Evolutionary conservation across 2,329 filamentous ascomycete species (phyloP).

Genomic region (Trichoderma aggressivum): DNA sequence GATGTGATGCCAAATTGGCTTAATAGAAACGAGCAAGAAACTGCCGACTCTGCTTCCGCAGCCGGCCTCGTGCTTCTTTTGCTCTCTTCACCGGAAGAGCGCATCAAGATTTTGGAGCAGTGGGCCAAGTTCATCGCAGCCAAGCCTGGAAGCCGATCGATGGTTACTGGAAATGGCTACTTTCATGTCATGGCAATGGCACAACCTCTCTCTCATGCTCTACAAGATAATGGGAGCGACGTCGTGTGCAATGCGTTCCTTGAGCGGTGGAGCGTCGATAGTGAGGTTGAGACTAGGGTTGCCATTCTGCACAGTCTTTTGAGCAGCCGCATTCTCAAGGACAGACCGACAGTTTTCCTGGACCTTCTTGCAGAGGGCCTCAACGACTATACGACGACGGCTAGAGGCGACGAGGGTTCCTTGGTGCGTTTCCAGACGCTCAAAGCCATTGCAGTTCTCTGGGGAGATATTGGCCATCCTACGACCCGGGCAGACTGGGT

Average conservation of each 20-base stretch:
- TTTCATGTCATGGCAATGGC: slow-evolving; percentile 53
- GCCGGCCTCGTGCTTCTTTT: slow-evolving; percentile 51
- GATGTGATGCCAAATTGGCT: slow-evolving; percentile 46
- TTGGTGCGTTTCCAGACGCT: slow-evolving; percentile 79
- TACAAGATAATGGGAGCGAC: slow-evolving; percentile 21
- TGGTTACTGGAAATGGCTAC: slow-evolving; percentile 46
- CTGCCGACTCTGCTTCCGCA: slow-evolving; percentile 46
- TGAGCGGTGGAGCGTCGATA: slow-evolving; percentile 51
- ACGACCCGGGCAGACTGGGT: slow-evolving; percentile 24
- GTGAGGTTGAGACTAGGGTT: slow-evolving; percentile 50
- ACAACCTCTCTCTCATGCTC: slow-evolving; percentile 39
- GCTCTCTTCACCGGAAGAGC: slow-evolving; percentile 37
- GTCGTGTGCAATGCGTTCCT: slow-evolving; percentile 45
- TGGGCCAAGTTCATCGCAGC: slow-evolving; percentile 46
- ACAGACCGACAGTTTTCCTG: slow-evolving; percentile 42
- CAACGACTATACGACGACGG: slow-evolving; percentile 87
- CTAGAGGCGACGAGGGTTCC: slow-evolving; percentile 86
- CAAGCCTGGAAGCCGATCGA: slow-evolving; percentile 33
- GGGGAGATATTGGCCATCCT: slow-evolving; percentile 35
- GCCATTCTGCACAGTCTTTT: slow-evolving; percentile 55
- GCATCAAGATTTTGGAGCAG: slow-evolving; percentile 38
- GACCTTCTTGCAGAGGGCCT: slow-evolving; percentile 56
- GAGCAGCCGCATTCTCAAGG: slow-evolving; percentile 43
- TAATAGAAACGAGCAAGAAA: slow-evolving; percentile 48
- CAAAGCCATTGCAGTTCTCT: slow-evolving; percentile 67